Evolutionary conservation across 1,284 basidiomycete species (phyloP).

Genomic region (Malassezia vespertilionis): DNA sequence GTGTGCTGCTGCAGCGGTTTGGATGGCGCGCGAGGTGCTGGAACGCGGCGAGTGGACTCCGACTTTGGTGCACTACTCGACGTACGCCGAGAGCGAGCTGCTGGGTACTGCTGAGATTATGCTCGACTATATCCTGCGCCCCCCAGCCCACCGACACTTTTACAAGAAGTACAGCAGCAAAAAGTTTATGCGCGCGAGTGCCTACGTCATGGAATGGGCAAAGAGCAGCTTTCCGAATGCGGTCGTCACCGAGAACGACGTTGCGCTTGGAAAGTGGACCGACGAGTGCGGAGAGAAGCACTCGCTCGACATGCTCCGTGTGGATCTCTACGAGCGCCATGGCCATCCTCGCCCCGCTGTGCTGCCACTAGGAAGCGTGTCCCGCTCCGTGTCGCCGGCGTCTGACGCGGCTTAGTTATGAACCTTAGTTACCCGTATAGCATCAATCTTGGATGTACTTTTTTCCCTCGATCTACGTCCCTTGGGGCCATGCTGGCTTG

Average conservation of each 20-base stretch:
- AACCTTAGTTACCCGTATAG: neutral
- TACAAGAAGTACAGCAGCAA: slow-evolving; percentile 47
- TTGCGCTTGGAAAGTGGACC: slow-evolving; percentile 14
- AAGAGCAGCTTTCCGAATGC: slow-evolving; percentile 33
- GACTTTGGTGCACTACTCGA: slow-evolving; percentile 82
- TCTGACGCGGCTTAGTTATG: slow-evolving; percentile 14
- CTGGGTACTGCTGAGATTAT: slow-evolving; percentile 81
- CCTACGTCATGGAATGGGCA: slow-evolving; percentile 44
- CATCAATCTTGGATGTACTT: neutral
- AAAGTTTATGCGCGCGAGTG: slow-evolving; percentile 44
- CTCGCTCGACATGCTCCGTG: slow-evolving; percentile 28
- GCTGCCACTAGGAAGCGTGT: slow-evolving; percentile 14
- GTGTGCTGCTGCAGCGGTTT: slow-evolving; percentile 76
- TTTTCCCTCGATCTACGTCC: neutral
- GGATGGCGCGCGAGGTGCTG: slow-evolving; percentile 76
- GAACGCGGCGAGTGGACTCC: slow-evolving; percentile 69
- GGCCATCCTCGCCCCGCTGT: slow-evolving; percentile 25
- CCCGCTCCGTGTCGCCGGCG: neutral
- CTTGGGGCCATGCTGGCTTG: slow-evolving; percentile 1
- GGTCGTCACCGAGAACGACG: slow-evolving; percentile 22
- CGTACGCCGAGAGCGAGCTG: slow-evolving; percentile 71
- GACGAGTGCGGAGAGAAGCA: slow-evolving; percentile 19
- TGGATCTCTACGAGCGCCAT: slow-evolving; percentile 30
- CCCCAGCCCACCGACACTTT: slow-evolving; percentile 34
- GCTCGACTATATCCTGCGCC: slow-evolving; percentile 61